These are phyloP conservation scores for Saitozyma sp. DNA, from an alignment of 768 basidiomycete species.

Conservation along the genomic window DNA sequence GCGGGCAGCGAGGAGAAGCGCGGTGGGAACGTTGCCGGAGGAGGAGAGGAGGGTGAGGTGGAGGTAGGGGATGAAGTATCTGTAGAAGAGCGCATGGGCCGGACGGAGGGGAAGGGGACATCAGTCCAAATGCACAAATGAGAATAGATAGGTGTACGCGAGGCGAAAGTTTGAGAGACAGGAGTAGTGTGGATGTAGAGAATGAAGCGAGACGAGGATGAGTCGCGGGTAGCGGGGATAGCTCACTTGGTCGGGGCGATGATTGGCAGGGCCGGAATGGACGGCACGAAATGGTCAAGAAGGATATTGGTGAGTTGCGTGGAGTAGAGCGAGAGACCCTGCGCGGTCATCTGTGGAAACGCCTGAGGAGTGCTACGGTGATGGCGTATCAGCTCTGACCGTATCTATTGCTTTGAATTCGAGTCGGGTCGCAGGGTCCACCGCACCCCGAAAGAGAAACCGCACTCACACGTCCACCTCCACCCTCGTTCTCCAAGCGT, in stretches of 20 bases:
- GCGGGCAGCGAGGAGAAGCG: slow-evolving; percentile 44
- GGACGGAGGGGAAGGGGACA: too few relatives aligned
- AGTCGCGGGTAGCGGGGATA: not conserved
- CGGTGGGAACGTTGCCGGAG: slow-evolving; percentile 31
- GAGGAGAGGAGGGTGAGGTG: slow-evolving; percentile 47
- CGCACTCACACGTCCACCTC: slow-evolving; percentile 51
- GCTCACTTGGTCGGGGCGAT: slow-evolving; percentile 40
- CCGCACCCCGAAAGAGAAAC: not conserved
- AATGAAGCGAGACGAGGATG: not conserved
- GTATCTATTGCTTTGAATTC: too few relatives aligned
- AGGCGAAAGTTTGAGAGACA: too few relatives aligned
- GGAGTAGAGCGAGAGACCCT: slow-evolving; percentile 25
- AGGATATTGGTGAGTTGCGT: slow-evolving; percentile 38
- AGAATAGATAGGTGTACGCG: too few relatives aligned
- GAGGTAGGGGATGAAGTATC: slow-evolving; percentile 49
- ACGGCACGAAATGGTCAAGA: slow-evolving; percentile 46
- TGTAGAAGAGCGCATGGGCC: slow-evolving; percentile 5
- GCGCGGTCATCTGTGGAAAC: slow-evolving; percentile 28
- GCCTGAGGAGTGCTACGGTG: slow-evolving; percentile 44
- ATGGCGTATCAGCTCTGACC: not conserved
- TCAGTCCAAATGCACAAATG: too few relatives aligned
- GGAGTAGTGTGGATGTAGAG: not conserved
- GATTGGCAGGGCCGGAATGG: slow-evolving; percentile 45
- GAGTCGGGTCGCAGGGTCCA: not conserved
- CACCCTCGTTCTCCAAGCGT: slow-evolving; percentile 42